Percentiles rank a stretch among this genome's conserved stretches.
Evolutionary conservation across 352 stramenopile genomes (phyloP).

Genomic region (Globisporangium cystogenes): DNA sequence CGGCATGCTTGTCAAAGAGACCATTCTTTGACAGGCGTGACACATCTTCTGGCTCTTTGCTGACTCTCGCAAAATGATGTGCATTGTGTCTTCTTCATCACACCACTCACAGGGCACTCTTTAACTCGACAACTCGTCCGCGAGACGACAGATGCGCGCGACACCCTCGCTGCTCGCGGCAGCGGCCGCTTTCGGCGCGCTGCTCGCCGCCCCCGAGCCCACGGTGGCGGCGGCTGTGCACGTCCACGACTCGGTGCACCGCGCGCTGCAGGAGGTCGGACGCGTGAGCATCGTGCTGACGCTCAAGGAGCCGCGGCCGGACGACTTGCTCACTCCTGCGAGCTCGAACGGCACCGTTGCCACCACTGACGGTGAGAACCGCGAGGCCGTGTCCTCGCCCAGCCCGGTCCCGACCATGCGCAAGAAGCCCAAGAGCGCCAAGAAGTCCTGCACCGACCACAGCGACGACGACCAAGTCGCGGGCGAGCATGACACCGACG

Average conservation of each 20-base stretch:
- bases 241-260: constrained; percentile 14
- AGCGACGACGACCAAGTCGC: constrained; percentile 1
- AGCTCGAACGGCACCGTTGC: not conserved
- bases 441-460: constrained; percentile 6
- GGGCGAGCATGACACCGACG: constrained; percentile 1
- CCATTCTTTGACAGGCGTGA: too few species aligned
- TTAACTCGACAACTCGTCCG: not conserved
- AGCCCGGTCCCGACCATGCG: not conserved
- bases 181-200: not conserved
- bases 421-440: constrained; percentile 2
- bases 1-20: too few species aligned
- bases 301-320: constrained; percentile 20
- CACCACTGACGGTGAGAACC: not conserved
- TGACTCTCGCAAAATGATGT: too few species aligned
- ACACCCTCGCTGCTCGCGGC: not conserved
- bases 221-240: constrained; percentile 1
- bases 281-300: constrained; percentile 28
- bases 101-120: not conserved
- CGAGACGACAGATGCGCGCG: constrained; percentile 4
- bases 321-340: constrained; percentile 11
- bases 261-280: constrained; percentile 12
- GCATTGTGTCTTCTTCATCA: too few species aligned
- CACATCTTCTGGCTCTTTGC: too few species aligned
- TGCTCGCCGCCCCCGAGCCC: not conserved
- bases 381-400: constrained; percentile 1